Evolutionary conservation across 225 moss, liverwort and hornwort genomes (phyloP).

Genomic region (Lunularia cruciata): DNA sequence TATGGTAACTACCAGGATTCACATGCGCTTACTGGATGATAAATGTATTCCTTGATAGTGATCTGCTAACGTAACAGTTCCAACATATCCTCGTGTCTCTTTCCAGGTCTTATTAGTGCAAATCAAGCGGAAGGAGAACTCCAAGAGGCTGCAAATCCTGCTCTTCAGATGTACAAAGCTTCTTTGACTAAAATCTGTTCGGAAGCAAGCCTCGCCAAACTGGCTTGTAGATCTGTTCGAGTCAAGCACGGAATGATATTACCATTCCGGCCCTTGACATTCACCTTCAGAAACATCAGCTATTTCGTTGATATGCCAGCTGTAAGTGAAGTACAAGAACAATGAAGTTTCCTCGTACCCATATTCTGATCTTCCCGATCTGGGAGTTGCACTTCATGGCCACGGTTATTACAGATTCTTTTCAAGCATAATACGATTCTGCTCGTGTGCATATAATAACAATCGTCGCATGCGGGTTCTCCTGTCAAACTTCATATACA

Average conservation of each 20-base stretch:
- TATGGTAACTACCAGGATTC: no score
- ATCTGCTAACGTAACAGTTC: no score
- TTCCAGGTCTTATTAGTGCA: conserved; percentile 5
- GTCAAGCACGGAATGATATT: conserved; percentile 32
- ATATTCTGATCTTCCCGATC: not conserved
- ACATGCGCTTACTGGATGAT: no score
- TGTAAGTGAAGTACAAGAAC: conserved; percentile 26
- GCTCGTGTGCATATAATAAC: no score
- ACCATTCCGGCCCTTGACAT: conserved; percentile 43
- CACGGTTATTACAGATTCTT: not conserved
- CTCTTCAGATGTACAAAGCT: conserved; percentile 1
- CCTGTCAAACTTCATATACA: no score
- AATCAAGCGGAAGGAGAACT: conserved; percentile 8
- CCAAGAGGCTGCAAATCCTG: conserved; percentile 11
- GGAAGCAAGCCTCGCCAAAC: conserved; percentile 1
- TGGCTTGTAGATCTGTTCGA: no score
- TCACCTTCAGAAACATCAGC: conserved; percentile 39
- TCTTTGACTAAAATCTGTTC: conserved; percentile 3
- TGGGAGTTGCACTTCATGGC: no score
- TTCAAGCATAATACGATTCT: no score
- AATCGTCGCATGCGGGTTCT: no score
- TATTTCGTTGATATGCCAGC: conserved; percentile 43
- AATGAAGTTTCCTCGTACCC: not conserved
- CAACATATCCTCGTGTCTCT: not conserved
- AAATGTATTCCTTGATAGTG: no score